These are phyloP conservation scores for Wallacemonas sp. DNA, from an alignment of 208 protist genomes.

Conservation along the genomic window DNA sequence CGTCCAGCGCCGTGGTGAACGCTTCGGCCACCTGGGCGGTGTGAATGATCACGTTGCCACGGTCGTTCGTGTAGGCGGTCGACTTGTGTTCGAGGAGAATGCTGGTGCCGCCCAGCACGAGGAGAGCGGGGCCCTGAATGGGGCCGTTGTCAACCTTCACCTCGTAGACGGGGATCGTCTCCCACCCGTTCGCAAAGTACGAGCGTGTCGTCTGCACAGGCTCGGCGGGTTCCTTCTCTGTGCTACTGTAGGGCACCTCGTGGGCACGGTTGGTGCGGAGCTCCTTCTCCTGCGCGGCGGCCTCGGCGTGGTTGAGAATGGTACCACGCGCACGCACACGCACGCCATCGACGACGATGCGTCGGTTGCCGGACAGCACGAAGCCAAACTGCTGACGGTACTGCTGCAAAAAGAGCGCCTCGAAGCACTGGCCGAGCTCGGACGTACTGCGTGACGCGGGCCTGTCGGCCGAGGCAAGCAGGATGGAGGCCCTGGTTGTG, in stretches of 20 bases:
- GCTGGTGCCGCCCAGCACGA: slow-evolving; percentile 91
- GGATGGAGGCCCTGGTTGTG: slow-evolving; percentile 7
- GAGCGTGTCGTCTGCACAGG: slow-evolving; percentile 22
- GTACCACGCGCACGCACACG: slow-evolving; percentile 76
- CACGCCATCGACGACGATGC: slow-evolving; percentile 93
- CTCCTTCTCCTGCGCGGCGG: slow-evolving; percentile 23
- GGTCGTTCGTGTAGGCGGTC: slow-evolving; percentile 70
- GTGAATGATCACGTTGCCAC: slow-evolving; percentile 82
- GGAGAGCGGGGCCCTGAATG: slow-evolving; percentile 87
- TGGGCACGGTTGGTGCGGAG: slow-evolving; percentile 16
- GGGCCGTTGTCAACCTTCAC: slow-evolving; percentile 40
- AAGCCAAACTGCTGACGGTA: slow-evolving; percentile 94
- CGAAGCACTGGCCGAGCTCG: slow-evolving; percentile 23
- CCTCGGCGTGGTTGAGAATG: slow-evolving; percentile 24
- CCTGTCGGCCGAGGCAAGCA: neutral
- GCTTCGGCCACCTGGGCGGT: slow-evolving; percentile 39
- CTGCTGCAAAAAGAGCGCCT: slow-evolving; percentile 61
- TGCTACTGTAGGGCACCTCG: slow-evolving; percentile 37
- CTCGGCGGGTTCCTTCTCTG: slow-evolving; percentile 22
- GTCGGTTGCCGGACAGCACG: slow-evolving; percentile 54
- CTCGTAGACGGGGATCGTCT: slow-evolving; percentile 65
- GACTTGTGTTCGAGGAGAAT: slow-evolving; percentile 89
- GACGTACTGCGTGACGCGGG: neutral
- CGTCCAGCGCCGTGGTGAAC: slow-evolving; percentile 54
- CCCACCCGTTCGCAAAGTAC: slow-evolving; percentile 55